Base-by-base conservation (phyloP, 805 yeast species). In the Myxozyma neotropica region DNA sequence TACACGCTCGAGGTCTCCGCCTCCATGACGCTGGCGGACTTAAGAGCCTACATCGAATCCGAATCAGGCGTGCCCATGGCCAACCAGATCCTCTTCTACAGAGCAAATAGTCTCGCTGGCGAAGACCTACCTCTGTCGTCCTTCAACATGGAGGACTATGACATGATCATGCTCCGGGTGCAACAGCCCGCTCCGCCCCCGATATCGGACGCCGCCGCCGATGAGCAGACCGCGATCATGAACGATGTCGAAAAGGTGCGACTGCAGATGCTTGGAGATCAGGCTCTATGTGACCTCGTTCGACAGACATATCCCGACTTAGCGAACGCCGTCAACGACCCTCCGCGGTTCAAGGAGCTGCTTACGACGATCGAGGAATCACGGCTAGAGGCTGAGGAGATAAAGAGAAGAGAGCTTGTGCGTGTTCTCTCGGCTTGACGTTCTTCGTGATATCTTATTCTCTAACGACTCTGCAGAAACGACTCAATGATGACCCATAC, bases 1-100 rank as follows among this genome's bases (percentile, higher is more conserved):
- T 71, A 80, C 55, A 72, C 74, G 2, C 78, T 88, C 1, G 96
- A 90, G 53, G 80, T 89, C 3, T 81, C 89, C 3, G 81, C 75
- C 0, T 87, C 85, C 13, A 80, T 90, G 77, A 71, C 83, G 0
- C 70, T 90, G 8, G 77, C 72, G 13, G 96, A 91, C 70, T 80
- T 92, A 65, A 79, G 82, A 59, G 95, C 93, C 0, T 83, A 86
- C 64, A 69, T 91, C 8, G 86, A 85, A 61, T 83, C 86, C 1
- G 96, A 89, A 68, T 80, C 90, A 7, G 79, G 77, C 13, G 79
- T 86, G 52, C 74, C 76, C 10, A 73, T 80, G 3, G 67, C 70
- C 0, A 67, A 73, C 15, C 88, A 86, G 68, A 71, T 76, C n/a
- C 67, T 89, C 48, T 70, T 76, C 23, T 76, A 76, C 66, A 79